Base-by-base conservation (phyloP, 2,329 filamentous ascomycete species). In the Talaromyces amestolkiae region DNA sequence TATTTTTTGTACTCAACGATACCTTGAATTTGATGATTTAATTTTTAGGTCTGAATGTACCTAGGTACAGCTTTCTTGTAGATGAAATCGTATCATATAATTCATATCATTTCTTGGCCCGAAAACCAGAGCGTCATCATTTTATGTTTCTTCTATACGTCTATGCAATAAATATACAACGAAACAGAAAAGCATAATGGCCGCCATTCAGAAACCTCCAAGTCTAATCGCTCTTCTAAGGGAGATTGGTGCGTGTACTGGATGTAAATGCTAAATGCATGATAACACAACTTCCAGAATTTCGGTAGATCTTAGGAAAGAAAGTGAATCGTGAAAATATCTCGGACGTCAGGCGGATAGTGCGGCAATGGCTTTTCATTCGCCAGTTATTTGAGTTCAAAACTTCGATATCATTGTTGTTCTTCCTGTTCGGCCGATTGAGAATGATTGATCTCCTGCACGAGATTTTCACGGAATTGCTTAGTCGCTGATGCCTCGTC, bases 401-500 rank as follows among this genome's bases (percentile, higher is more conserved):
- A 56, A 37, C 31, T 37, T 22, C 51, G 33, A 19, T 19, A 22
- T 53, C 59, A 19, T 13, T 31, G 15, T 24, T 51, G 47, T 51
- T 41, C 22, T 31, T 39, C 43, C 19, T 22, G 35, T 6, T 61
- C 37, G 22, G 37, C n/a, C 19, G 53, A 58, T 27, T 43, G 43
- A 22, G 39, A 27, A 37, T 54, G 41, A 11, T 56, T 41, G 19
- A 35, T 5, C 19, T 66, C 56, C 5, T 39, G 39, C 1, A 15
- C n/a, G 9, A 64, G 43, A 13, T 58, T 51, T 35, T 67, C 67
- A 9, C 47, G 54, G 9, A 62, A 63, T 39, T 47, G 65, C 68
- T 66, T 69, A 63, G 64, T 71, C 61, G 72, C 67, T 27, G 68
- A 66, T 19, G 73, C 69, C 22, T 82, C 84, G 69, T 93, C 91